These are phyloP conservation scores for Lophium mytilinum DNA, from an alignment of 495 filamentous ascomycete genomes.

Conservation along the genomic window DNA sequence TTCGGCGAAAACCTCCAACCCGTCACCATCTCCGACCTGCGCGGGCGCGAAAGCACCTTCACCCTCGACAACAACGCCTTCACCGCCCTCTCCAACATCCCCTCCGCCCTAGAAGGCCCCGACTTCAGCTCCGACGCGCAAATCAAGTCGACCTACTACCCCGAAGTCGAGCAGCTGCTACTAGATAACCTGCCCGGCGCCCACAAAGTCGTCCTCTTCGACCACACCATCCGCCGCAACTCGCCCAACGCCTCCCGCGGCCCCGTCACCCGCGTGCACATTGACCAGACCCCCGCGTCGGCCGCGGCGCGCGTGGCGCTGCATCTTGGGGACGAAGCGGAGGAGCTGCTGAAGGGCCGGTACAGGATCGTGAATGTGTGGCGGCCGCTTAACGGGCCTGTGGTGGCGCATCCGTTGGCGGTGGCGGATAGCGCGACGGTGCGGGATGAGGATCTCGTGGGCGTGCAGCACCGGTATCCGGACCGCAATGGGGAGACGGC, in stretches of 20 bases:
- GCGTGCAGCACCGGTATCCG: slow-evolving; percentile 69
- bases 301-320: slow-evolving; percentile 54
- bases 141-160: slow-evolving; percentile 68
- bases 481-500: slow-evolving; percentile 67
- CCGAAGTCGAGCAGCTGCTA: slow-evolving; percentile 64
- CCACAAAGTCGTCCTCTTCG: slow-evolving; percentile 65
- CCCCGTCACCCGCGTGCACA: slow-evolving; percentile 68
- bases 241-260: slow-evolving; percentile 43
- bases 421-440: slow-evolving; percentile 58
- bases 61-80: slow-evolving; percentile 69
- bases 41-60: slow-evolving; percentile 53
- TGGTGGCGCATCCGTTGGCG: slow-evolving; percentile 61
- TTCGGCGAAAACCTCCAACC: slow-evolving; percentile 37
- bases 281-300: slow-evolving; percentile 70
- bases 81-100: slow-evolving; percentile 43
- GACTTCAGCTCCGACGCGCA: slow-evolving; percentile 54
- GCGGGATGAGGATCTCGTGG: slow-evolving; percentile 55
- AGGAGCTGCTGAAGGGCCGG: slow-evolving; percentile 48
- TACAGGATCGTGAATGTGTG: slow-evolving; percentile 86
- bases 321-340: slow-evolving; percentile 52
- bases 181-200: slow-evolving; percentile 52
- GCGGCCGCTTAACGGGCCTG: slow-evolving; percentile 67
- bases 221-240: slow-evolving; percentile 77
- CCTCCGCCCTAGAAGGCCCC: slow-evolving; percentile 42
- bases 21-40: slow-evolving; percentile 58